Conservation (phyloP, 2,329 filamentous ascomycete species). For the Lasiodiplodia citricola region DNA sequence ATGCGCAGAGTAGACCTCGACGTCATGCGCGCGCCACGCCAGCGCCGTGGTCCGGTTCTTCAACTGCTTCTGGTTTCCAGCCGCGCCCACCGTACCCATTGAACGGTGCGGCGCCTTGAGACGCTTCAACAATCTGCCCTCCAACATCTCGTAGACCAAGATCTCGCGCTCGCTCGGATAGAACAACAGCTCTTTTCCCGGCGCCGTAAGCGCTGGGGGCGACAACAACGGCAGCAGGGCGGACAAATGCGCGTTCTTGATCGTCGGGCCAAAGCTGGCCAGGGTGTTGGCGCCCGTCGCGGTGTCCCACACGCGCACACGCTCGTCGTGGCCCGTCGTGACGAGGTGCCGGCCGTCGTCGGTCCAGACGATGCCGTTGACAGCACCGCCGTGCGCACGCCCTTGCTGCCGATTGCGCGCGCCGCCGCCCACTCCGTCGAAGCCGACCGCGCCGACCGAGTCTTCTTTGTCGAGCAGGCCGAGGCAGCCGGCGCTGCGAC, state of each 20-base stretch:
- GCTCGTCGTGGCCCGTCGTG: constrained; percentile 80
- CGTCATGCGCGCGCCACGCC: constrained; percentile 73
- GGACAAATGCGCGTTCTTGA: constrained; percentile 68
- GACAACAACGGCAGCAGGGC: constrained; percentile 53
- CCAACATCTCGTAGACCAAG: constrained; percentile 76
- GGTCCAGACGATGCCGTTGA: constrained; percentile 86
- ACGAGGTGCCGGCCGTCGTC: constrained; percentile 78
- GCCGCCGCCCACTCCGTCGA: constrained; percentile 51
- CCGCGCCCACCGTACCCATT: constrained; percentile 26
- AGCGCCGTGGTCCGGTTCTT: constrained; percentile 71
- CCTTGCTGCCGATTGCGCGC: constrained; percentile 44
- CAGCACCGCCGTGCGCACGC: constrained; percentile 76
- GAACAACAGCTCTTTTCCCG: constrained; percentile 70
- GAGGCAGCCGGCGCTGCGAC: constrained; percentile 76
- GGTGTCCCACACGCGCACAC: constrained; percentile 86
- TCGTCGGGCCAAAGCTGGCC: constrained; percentile 81
- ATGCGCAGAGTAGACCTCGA: constrained; percentile 82
- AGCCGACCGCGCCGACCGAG: constrained; percentile 67
- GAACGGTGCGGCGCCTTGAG: constrained; percentile 64
- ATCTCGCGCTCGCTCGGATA: constrained; percentile 81
- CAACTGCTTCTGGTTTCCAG: constrained; percentile 15
- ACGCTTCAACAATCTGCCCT: constrained; percentile 74
- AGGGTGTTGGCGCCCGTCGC: constrained; percentile 83
- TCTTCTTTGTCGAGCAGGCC: constrained; percentile 85
- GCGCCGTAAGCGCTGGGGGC: constrained; percentile 64